Conservation (phyloP, 2,329 filamentous ascomycete species). For the Microthyrium microscopicum region DNA sequence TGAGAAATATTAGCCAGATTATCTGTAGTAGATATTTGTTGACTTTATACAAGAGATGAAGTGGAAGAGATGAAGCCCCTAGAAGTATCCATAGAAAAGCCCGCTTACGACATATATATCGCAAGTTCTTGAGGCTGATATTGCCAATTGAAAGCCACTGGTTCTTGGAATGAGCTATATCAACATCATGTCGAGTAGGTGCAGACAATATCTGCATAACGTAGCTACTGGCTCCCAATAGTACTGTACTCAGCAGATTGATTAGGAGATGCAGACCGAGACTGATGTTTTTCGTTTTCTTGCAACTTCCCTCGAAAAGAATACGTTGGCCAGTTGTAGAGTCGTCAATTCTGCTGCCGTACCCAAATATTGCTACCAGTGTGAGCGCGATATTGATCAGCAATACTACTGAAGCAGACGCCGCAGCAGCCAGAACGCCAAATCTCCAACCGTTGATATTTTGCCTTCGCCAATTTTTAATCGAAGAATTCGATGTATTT, state of each 20-base stretch:
- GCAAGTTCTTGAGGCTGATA: conserved; percentile 11
- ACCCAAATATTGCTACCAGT: too few relatives aligned
- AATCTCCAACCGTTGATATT: conserved; percentile 3
- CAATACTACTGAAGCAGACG: too few relatives aligned
- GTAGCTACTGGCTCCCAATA: conserved; percentile 14
- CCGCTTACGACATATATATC: conserved; percentile 8
- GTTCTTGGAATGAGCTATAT: conserved; percentile 11
- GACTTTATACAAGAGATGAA: conserved; percentile 11
- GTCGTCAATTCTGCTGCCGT: too few relatives aligned
- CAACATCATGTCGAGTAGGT: conserved; percentile 14
- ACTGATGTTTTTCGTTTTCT: conserved; percentile 5
- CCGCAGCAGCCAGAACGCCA: neutral
- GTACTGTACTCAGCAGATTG: conserved; percentile 12
- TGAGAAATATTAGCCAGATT: conserved; percentile 7
- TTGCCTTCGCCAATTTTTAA: too few relatives aligned
- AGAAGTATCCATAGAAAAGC: conserved; percentile 10
- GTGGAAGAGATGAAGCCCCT: conserved; percentile 11
- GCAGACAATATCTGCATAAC: conserved; percentile 13
- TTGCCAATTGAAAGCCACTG: conserved; percentile 14
- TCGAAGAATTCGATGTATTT: too few relatives aligned
- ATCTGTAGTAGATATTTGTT: neutral
- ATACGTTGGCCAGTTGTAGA: conserved; percentile 3
- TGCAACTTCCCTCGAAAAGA: conserved; percentile 8
- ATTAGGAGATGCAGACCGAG: conserved; percentile 11
- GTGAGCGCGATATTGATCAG: too few relatives aligned